Conservation (phyloP, 2,329 filamentous ascomycete genomes). For the Alternaria ethzedia region DNA sequence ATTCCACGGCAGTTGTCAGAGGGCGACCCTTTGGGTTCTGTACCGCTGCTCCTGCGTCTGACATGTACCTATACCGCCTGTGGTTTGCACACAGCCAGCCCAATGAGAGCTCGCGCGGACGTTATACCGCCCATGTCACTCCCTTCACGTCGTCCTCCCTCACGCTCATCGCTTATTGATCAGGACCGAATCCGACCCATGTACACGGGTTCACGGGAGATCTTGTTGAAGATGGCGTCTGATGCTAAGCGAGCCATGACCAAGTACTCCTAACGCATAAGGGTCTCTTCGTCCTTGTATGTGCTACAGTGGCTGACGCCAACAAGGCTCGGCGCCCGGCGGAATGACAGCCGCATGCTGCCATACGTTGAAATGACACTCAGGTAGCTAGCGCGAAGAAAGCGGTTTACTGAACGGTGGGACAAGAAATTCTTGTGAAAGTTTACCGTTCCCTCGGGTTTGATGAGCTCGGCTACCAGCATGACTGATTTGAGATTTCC, state of each 20-base stretch:
- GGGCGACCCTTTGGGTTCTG: neutral
- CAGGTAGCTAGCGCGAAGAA: neutral
- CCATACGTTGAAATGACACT: neutral
- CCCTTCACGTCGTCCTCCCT: neutral
- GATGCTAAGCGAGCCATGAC: conserved; percentile 1
- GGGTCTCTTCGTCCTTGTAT: neutral
- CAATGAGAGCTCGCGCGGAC: conserved; percentile 1
- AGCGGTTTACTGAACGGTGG: neutral
- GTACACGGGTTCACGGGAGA: neutral
- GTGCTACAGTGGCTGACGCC: neutral
- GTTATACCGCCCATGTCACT: neutral
- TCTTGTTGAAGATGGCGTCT: neutral
- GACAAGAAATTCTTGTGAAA: neutral
- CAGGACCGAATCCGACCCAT: neutral
- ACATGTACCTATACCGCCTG: neutral
- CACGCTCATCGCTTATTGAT: neutral
- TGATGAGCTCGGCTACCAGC: neutral
- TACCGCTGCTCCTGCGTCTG: neutral
- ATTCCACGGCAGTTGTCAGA: neutral
- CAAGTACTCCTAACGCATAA: neutral
- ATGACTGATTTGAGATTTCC: neutral
- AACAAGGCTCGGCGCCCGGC: neutral
- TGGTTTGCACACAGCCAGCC: neutral
- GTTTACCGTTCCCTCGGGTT: neutral
- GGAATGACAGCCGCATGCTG: neutral